Conservation (phyloP, 768 basidiomycete species). For the Holtermannia corniformis region DNA sequence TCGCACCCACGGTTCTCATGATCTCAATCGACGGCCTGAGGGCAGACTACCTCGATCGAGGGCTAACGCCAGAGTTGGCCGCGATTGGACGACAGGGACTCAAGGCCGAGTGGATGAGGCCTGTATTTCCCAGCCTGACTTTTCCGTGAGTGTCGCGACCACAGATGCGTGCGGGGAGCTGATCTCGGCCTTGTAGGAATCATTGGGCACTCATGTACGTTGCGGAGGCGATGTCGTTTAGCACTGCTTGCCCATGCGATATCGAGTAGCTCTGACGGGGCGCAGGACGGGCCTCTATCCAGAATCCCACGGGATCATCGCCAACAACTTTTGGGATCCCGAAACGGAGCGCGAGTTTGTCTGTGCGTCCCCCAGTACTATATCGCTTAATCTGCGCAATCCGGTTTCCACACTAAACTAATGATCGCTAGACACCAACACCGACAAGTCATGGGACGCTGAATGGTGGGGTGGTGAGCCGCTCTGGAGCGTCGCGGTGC, state of each 20-base stretch:
- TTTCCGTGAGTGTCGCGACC: slow-evolving; percentile 61
- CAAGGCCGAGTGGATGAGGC: slow-evolving; percentile 76
- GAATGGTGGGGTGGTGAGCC: slow-evolving; percentile 87
- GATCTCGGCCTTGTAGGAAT: slow-evolving; percentile 49
- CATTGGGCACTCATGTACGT: slow-evolving; percentile 79
- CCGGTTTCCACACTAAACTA: background rate
- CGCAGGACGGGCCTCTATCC: slow-evolving; percentile 87
- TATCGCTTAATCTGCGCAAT: too few species aligned
- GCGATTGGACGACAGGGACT: slow-evolving; percentile 71
- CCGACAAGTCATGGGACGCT: slow-evolving; percentile 55
- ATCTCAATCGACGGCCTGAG: slow-evolving; percentile 84
- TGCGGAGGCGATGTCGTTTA: background rate
- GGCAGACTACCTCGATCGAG: slow-evolving; percentile 78
- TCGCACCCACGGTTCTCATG: slow-evolving; percentile 68
- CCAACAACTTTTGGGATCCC: slow-evolving; percentile 87
- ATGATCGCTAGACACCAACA: slow-evolving; percentile 46
- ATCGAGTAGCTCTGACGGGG: slow-evolving; percentile 1
- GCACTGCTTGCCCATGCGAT: slow-evolving; percentile 1
- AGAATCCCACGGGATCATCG: slow-evolving; percentile 84
- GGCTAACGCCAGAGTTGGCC: slow-evolving; percentile 71
- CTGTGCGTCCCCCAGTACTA: too few species aligned
- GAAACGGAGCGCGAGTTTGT: slow-evolving; percentile 54
- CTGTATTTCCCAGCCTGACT: slow-evolving; percentile 81
- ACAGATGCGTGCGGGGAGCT: background rate
- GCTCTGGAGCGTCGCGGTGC: slow-evolving; percentile 85